Conservation (phyloP, 2,329 filamentous ascomycete species). For the Cordyceps pruinosa region DNA sequence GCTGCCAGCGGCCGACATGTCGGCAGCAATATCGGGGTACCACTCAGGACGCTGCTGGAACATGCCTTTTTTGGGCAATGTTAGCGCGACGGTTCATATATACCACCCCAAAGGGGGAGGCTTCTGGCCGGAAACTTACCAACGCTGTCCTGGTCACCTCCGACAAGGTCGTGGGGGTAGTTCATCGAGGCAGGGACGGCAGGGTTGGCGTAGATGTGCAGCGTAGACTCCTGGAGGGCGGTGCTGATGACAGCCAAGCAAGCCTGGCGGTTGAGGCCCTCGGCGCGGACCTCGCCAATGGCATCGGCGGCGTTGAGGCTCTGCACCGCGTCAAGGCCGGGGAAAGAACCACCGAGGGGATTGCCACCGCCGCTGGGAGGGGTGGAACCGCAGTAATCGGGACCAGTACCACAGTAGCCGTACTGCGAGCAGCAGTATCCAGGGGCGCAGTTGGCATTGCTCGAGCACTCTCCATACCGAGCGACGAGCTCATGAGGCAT, state of each 20-base stretch:
- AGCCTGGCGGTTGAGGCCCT: constrained; percentile 1
- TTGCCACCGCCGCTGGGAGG: constrained; percentile 6
- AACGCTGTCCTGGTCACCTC: constrained; percentile 7
- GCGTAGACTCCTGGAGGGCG: constrained; percentile 9
- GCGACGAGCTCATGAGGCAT: constrained; percentile 5
- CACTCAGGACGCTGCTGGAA: constrained; percentile 10
- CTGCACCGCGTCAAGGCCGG: constrained; percentile 1
- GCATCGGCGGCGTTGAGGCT: constrained; percentile 9
- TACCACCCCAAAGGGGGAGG: too few species aligned
- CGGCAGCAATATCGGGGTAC: constrained; percentile 9
- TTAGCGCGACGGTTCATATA: too few species aligned
- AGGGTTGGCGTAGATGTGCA: constrained; percentile 7
- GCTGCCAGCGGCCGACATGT: constrained; percentile 10
- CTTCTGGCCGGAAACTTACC: neutral
- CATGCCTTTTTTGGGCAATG: neutral
- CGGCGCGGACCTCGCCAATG: constrained; percentile 8
- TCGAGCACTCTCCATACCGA: constrained; percentile 16
- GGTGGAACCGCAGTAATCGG: constrained; percentile 17
- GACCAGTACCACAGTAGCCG: constrained; percentile 17
- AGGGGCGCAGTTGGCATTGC: constrained; percentile 11
- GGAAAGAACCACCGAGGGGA: neutral
- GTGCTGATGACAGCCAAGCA: constrained; percentile 10
- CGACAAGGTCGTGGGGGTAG: constrained; percentile 11
- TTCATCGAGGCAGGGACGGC: constrained; percentile 6
- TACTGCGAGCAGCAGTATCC: constrained; percentile 17